Evolutionary conservation across 2,329 filamentous ascomycete species (phyloP).

Genomic region (Fusarium temperatum): DNA sequence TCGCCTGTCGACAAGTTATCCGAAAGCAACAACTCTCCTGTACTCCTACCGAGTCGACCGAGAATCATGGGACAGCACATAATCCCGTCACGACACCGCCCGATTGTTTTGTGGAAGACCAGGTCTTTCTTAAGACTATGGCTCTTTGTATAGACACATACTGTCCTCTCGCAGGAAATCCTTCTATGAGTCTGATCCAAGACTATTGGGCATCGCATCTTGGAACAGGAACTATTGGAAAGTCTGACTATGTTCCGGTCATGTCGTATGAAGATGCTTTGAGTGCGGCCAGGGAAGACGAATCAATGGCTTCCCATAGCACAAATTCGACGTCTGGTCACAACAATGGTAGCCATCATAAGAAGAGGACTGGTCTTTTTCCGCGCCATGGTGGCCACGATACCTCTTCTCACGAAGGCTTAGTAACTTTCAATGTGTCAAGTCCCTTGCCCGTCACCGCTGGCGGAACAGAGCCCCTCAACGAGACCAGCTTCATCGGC

Average conservation of each 20-base stretch:
- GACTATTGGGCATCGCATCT: conserved; percentile 45
- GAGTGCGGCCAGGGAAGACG: conserved; percentile 32
- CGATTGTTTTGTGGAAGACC: conserved; percentile 43
- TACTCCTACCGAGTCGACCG: conserved; percentile 38
- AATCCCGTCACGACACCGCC: conserved; percentile 35
- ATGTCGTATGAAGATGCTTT: conserved; percentile 44
- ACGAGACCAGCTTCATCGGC: conserved; percentile 46
- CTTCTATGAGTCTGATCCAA: conserved; percentile 25
- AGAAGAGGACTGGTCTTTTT: not conserved
- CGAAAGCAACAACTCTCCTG: conserved; percentile 41
- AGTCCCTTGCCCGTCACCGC: conserved; percentile 35
- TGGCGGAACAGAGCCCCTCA: conserved; percentile 38
- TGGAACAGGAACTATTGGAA: conserved; percentile 40
- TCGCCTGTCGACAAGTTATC: conserved; percentile 47
- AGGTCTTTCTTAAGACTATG: conserved; percentile 45
- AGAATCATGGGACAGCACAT: conserved; percentile 39
- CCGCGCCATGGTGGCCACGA: conserved; percentile 22
- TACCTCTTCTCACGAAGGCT: not conserved
- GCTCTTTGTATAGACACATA: conserved; percentile 48
- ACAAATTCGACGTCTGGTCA: not conserved
- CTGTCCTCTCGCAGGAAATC: conserved; percentile 38
- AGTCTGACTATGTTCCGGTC: conserved; percentile 35
- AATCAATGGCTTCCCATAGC: conserved; percentile 11
- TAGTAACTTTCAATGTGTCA: not conserved
- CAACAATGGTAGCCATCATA: not conserved